Evolutionary conservation across 345 rosid genomes (phyloP).

Genomic region (Pistacia integerrima): DNA sequence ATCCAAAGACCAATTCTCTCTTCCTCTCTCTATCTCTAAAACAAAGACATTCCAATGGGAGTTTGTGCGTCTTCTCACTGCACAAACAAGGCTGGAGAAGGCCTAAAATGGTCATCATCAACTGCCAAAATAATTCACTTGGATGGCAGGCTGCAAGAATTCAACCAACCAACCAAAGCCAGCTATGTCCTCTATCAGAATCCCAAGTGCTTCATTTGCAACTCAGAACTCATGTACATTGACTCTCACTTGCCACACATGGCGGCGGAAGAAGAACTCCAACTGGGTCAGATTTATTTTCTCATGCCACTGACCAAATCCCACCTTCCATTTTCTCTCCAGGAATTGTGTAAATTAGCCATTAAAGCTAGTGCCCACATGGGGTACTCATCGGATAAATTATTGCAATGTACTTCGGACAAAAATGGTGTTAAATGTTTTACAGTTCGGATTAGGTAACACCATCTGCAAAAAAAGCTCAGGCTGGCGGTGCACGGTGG

Average conservation of each 20-base stretch:
- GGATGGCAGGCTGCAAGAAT: conserved; percentile 41
- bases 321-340: conserved; percentile 31
- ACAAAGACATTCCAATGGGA: conserved; percentile 32
- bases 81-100: background rate
- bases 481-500: background rate
- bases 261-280: conserved; percentile 36
- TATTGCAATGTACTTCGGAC: background rate
- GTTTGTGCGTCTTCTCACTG: conserved; percentile 33
- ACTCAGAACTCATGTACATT: conserved; percentile 39
- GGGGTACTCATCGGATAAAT: background rate
- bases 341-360: conserved; percentile 42
- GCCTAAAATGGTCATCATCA: conserved; percentile 14
- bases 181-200: conserved; percentile 32
- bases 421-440: background rate
- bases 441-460: background rate
- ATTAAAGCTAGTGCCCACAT: conserved; percentile 33
- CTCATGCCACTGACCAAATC: conserved; percentile 42
- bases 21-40: background rate
- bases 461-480: conserved; percentile 5
- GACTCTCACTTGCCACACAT: conserved; percentile 27
- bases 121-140: conserved; percentile 35
- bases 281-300: conserved; percentile 43
- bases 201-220: conserved; percentile 45
- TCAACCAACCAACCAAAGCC: conserved; percentile 36
- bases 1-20: too few relatives aligned